Conservation (phyloP, 2,329 filamentous ascomycete genomes). For the Cryphonectria naterciae region DNA sequence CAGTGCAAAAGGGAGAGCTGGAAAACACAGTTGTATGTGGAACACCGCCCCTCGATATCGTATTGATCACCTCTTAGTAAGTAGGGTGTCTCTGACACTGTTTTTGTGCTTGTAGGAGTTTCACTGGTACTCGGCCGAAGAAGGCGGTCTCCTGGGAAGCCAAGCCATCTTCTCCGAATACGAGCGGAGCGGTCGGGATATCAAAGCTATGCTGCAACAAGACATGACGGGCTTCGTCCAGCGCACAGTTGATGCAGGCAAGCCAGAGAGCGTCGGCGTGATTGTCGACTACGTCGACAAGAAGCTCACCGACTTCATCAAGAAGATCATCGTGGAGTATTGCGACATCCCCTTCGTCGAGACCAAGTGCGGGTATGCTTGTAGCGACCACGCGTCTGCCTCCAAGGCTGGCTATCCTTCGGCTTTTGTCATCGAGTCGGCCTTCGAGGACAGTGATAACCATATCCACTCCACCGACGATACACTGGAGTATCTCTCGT, state of each 20-base stretch:
- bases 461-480: conserved; percentile 75
- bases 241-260: conserved; percentile 32
- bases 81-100: not conserved
- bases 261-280: conserved; percentile 41
- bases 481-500: conserved; percentile 72
- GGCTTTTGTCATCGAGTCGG: conserved; percentile 76
- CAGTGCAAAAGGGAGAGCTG: conserved; percentile 64
- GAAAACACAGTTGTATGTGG: conserved; percentile 63
- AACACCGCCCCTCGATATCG: too few species aligned
- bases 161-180: conserved; percentile 54
- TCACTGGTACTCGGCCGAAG: conserved; percentile 59
- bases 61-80: not conserved
- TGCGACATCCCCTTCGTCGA: conserved; percentile 67
- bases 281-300: conserved; percentile 46
- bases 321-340: conserved; percentile 41
- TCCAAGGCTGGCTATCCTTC: conserved; percentile 75
- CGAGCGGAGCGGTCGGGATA: conserved; percentile 37
- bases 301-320: conserved; percentile 42
- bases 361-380: conserved; percentile 88
- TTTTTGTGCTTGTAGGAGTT: conserved; percentile 59
- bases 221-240: conserved; percentile 48
- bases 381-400: conserved; percentile 74
- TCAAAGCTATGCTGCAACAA: conserved; percentile 49
- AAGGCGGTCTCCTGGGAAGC: conserved; percentile 74
- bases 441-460: conserved; percentile 67